A percentile compares a stretch with the other conserved stretches of the same genome.
Conservation (phyloP, 176 grass and related monocot genomes). For the Oryza coarctata region DNA sequence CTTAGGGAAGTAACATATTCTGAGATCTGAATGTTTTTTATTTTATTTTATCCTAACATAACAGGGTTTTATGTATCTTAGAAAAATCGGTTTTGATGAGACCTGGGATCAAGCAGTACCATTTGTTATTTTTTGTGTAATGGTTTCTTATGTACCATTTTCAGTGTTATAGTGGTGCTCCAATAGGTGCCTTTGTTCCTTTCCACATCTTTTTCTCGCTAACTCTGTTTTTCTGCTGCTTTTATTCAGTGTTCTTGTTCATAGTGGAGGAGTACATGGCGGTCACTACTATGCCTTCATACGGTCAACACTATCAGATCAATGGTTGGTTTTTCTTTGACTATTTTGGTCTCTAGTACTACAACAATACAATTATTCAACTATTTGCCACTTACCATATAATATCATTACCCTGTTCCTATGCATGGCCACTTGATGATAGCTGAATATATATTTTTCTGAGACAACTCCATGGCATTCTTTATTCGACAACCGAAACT, state of each 20-base stretch:
- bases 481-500: slow-evolving; percentile 13
- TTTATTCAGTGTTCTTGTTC: slow-evolving; percentile 85
- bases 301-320: slow-evolving; percentile 68
- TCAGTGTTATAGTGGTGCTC: slow-evolving; percentile 7
- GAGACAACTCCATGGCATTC: not conserved
- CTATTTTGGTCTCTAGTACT: slow-evolving; percentile 7
- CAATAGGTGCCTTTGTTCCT: not conserved
- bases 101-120: not conserved
- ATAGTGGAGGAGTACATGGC: slow-evolving; percentile 92
- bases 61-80: slow-evolving; percentile 20
- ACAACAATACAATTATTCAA: not conserved
- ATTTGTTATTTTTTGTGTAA: slow-evolving; percentile 16
- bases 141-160: slow-evolving; percentile 10
- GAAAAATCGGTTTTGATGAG: not conserved
- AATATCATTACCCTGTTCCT: not conserved
- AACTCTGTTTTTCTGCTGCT: slow-evolving; percentile 34
- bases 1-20: no score
- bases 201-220: slow-evolving; percentile 19
- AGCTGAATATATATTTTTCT: not conserved
- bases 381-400: slow-evolving; percentile 22
- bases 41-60: not conserved
- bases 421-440: slow-evolving; percentile 13
- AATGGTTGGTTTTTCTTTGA: slow-evolving; percentile 62
- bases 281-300: slow-evolving; percentile 97
- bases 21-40: no score